Evolutionary conservation across 495 filamentous ascomycete genomes (phyloP).

Genomic region (Lepraria neglecta): DNA sequence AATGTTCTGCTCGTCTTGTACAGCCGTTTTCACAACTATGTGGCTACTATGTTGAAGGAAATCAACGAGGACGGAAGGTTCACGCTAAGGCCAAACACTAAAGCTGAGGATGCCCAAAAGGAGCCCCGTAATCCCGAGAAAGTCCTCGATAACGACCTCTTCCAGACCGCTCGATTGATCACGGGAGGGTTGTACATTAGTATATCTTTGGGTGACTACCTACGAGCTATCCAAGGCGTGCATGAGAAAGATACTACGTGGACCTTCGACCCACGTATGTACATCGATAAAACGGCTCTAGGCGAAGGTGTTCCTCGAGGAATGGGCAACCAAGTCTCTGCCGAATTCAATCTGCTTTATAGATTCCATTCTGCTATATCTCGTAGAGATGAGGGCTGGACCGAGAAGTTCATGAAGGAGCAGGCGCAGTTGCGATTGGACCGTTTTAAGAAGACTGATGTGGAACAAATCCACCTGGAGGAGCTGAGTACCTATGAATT

Average conservation of each 20-base stretch:
- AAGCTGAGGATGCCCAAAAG: conserved; percentile 3
- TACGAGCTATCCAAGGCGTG: conserved; percentile 28
- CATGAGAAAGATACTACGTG: conserved; percentile 28
- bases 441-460: not conserved
- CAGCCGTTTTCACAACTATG: conserved; percentile 42
- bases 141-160: conserved; percentile 31
- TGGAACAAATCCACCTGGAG: not conserved
- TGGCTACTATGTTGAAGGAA: conserved; percentile 37
- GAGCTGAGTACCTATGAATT: not conserved
- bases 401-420: conserved; percentile 33
- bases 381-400: conserved; percentile 41
- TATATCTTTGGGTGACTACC: conserved; percentile 32
- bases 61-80: conserved; percentile 51
- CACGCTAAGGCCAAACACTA: conserved; percentile 11
- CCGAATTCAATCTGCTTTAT: conserved; percentile 50
- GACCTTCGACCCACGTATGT: conserved; percentile 31
- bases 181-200: conserved; percentile 33
- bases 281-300: conserved; percentile 19
- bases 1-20: conserved; percentile 53
- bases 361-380: conserved; percentile 44
- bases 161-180: conserved; percentile 32
- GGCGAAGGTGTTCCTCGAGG: conserved; percentile 28
- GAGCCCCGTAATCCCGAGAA: not conserved
- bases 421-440: not conserved
- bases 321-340: conserved; percentile 45